Conservation (phyloP, 2,329 filamentous ascomycete genomes). For the Arthrobotrys sinensis region DNA sequence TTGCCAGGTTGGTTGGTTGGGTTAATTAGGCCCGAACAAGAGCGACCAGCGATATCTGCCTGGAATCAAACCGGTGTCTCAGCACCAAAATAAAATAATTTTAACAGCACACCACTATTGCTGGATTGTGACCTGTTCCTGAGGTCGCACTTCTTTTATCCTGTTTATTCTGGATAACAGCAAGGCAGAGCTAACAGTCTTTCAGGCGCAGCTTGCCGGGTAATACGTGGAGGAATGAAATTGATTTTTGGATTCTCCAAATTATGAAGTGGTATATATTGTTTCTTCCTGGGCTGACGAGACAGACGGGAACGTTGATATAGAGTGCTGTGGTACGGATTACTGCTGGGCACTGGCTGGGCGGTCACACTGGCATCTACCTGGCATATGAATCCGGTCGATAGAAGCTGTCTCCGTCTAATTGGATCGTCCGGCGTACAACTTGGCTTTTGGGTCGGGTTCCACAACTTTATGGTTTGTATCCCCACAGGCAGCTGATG, state of each 20-base stretch:
- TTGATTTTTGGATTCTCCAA: slow-evolving; percentile 15
- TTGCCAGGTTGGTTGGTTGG: slow-evolving; percentile 14
- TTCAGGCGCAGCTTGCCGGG: slow-evolving; percentile 21
- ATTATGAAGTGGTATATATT: not conserved
- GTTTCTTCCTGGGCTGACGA: slow-evolving; percentile 20
- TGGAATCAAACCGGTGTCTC: slow-evolving; percentile 31
- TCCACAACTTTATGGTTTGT: slow-evolving; percentile 29
- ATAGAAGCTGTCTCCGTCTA: slow-evolving; percentile 23
- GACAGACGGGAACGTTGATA: slow-evolving; percentile 50
- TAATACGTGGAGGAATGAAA: slow-evolving; percentile 21
- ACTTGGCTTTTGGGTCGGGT: slow-evolving; percentile 32
- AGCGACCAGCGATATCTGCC: slow-evolving; percentile 25
- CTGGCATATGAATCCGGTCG: slow-evolving; percentile 31
- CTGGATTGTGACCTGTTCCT: slow-evolving; percentile 41
- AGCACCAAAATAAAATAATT: slow-evolving; percentile 27
- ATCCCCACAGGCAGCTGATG: slow-evolving; percentile 25
- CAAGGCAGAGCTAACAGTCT: slow-evolving; percentile 19
- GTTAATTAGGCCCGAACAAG: slow-evolving; percentile 41
- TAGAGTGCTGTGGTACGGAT: slow-evolving; percentile 53
- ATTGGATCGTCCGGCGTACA: slow-evolving; percentile 51
- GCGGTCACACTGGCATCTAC: slow-evolving; percentile 44
- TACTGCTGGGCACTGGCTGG: slow-evolving; percentile 51
- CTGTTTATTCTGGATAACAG: slow-evolving; percentile 18
- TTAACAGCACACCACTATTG: slow-evolving; percentile 49
- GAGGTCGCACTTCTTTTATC: slow-evolving; percentile 17